phyloP scores from a whole-genome alignment of 139 green algal species.

The Asterochloris erici region DNA sequence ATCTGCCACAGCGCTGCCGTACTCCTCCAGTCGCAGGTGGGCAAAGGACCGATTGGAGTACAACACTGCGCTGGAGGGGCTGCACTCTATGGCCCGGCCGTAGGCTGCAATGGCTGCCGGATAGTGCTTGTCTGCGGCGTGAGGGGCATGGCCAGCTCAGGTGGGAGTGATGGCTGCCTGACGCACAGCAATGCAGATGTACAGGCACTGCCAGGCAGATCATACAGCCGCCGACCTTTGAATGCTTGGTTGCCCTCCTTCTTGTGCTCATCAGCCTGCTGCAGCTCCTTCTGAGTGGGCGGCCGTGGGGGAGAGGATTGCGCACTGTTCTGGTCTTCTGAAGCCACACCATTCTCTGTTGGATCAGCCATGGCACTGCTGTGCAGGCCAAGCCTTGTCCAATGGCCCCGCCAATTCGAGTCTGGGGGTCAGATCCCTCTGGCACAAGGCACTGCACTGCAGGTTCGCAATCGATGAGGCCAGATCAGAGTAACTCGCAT shows the following conservation, averaged over 20 bases:
- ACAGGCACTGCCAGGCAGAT: neutral
- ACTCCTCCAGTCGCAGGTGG: conserved; percentile 88
- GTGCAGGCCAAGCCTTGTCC: too few relatives aligned
- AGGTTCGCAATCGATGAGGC: too few relatives aligned
- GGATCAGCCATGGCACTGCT: too few relatives aligned
- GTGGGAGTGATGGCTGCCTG: neutral
- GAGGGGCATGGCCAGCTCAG: neutral
- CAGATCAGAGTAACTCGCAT: too few relatives aligned
- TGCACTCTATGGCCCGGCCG: conserved; percentile 73
- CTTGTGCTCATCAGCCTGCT: conserved; percentile 32
- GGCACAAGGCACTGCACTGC: too few relatives aligned
- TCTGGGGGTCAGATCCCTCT: too few relatives aligned
- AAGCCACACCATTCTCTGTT: too few relatives aligned
- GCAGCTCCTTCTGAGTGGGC: neutral
- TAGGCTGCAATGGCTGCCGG: conserved; percentile 76
- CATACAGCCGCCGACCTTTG: conserved; percentile 36
- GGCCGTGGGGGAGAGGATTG: too few relatives aligned
- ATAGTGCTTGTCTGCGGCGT: conserved; percentile 78
- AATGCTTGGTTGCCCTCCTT: conserved; percentile 40
- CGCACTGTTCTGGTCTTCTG: too few relatives aligned
- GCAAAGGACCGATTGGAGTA: conserved; percentile 88
- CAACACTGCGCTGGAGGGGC: conserved; percentile 73
- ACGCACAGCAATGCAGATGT: neutral
- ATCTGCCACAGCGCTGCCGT: conserved; percentile 88
- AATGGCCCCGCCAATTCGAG: too few relatives aligned